These are phyloP conservation scores for Leonotis leonurus DNA, from an alignment of 257 asterid genomes.

Conservation along the genomic window DNA sequence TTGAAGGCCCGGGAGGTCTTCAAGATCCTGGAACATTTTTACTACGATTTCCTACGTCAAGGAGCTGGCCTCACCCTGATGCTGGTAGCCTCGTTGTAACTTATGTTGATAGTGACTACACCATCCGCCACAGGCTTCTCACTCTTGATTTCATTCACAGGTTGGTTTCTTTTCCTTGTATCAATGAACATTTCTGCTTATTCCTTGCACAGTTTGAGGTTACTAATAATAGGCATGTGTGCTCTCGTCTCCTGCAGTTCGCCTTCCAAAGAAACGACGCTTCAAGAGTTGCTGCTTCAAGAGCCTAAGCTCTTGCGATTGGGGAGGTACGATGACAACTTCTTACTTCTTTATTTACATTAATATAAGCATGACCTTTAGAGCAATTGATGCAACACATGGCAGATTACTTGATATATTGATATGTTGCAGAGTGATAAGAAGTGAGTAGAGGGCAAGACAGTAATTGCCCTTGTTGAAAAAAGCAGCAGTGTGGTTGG, in stretches of 20 bases:
- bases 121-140: constrained; percentile 62
- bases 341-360: background rate
- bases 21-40: constrained; percentile 73
- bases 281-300: constrained; percentile 67
- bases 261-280: constrained; percentile 27
- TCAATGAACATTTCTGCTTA: background rate
- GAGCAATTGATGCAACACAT: background rate
- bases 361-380: background rate
- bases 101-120: constrained; percentile 54
- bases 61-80: constrained; percentile 99
- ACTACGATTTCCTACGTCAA: constrained; percentile 76
- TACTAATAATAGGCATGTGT: too few relatives aligned
- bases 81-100: constrained; percentile 81
- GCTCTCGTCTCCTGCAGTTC: constrained; percentile 22
- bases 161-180: constrained; percentile 24
- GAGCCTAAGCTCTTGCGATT: constrained; percentile 69
- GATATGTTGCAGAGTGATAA: constrained; percentile 12
- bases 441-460: constrained; percentile 1
- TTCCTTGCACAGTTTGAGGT: too few relatives aligned
- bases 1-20: constrained; percentile 44
- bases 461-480: background rate
- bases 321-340: constrained; percentile 41
- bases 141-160: constrained; percentile 52
- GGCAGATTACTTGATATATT: background rate
- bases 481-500: background rate